These are phyloP conservation scores for Hypoxylon rubiginosum DNA, from an alignment of 2,329 filamentous ascomycete species.

Conservation along the genomic window DNA sequence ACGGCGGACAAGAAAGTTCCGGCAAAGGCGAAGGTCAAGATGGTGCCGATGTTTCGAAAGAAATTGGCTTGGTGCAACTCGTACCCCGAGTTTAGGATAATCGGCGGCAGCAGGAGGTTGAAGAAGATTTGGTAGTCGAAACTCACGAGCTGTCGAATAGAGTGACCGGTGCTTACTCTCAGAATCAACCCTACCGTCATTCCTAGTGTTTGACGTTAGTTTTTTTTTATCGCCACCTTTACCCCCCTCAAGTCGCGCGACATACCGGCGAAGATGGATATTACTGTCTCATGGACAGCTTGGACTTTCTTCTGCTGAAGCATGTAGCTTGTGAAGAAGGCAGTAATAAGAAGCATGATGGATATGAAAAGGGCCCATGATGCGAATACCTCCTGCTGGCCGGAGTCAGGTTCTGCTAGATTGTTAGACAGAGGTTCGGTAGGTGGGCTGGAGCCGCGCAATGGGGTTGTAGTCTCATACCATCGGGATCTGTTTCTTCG, in stretches of 20 bases:
- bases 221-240: conserved; percentile 16
- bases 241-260: conserved; percentile 16
- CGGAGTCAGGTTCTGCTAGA: conserved; percentile 77
- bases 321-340: conserved; percentile 97
- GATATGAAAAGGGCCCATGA: conserved; percentile 99
- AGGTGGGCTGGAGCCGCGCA: conserved; percentile 20
- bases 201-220: conserved; percentile 65
- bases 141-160: conserved; percentile 89
- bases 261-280: conserved; percentile 94
- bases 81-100: conserved; percentile 97
- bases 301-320: conserved; percentile 97
- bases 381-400: conserved; percentile 92
- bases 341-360: conserved; percentile 91
- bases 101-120: conserved; percentile 97
- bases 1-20: conserved; percentile 97
- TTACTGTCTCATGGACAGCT: conserved; percentile 96
- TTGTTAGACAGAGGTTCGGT: conserved; percentile 41
- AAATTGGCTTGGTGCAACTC: conserved; percentile 99
- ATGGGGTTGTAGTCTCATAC: conserved; percentile 51
- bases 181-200: conserved; percentile 96
- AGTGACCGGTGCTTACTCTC: conserved; percentile 82
- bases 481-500: conserved; percentile 63
- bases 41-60: conserved; percentile 97
- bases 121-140: conserved; percentile 99
- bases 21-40: conserved; percentile 96